A percentile compares a stretch with the other conserved stretches of the same genome.
Conservation (phyloP, 2,329 filamentous ascomycete species). For the Thelonectria blattea region DNA sequence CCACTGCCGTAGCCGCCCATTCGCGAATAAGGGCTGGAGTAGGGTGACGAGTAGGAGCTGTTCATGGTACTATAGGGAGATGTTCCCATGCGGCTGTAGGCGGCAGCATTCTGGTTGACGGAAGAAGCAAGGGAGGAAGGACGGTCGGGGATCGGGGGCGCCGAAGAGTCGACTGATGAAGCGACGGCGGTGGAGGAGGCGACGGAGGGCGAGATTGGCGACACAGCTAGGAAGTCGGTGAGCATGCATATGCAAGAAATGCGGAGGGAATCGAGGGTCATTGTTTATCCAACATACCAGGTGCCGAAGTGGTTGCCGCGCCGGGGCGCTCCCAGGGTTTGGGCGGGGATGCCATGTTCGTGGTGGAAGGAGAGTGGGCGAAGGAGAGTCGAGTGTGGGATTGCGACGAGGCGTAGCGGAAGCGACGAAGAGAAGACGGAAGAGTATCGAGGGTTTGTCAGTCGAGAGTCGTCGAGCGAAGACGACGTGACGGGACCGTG, state of each 20-base stretch:
- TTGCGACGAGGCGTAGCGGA: constrained; percentile 9
- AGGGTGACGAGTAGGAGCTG: constrained; percentile 46
- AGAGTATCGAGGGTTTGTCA: neutral
- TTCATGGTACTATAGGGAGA: constrained; percentile 55
- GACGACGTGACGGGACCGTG: neutral
- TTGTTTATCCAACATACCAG: constrained; percentile 51
- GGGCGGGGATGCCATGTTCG: constrained; percentile 77
- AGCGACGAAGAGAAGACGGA: neutral
- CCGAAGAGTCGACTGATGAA: constrained; percentile 45
- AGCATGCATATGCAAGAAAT: constrained; percentile 35
- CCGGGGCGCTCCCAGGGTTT: constrained; percentile 95
- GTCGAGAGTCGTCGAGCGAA: neutral
- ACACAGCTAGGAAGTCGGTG: constrained; percentile 40
- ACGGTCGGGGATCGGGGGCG: constrained; percentile 79
- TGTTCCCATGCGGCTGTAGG: constrained; percentile 71
- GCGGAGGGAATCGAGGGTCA: constrained; percentile 11
- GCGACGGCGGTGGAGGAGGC: constrained; percentile 50
- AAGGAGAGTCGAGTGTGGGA: constrained; percentile 16
- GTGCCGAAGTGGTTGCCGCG: constrained; percentile 55
- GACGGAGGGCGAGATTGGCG: constrained; percentile 51
- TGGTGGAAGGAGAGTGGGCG: constrained; percentile 14
- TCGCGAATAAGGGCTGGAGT: constrained; percentile 50
- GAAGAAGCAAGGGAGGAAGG: constrained; percentile 79
- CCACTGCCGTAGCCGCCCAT: constrained; percentile 45
- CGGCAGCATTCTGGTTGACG: constrained; percentile 86